phyloP scores from a whole-genome alignment of 2,329 filamentous ascomycete genomes.

The Paracorniculantispora psalliotae region DNA sequence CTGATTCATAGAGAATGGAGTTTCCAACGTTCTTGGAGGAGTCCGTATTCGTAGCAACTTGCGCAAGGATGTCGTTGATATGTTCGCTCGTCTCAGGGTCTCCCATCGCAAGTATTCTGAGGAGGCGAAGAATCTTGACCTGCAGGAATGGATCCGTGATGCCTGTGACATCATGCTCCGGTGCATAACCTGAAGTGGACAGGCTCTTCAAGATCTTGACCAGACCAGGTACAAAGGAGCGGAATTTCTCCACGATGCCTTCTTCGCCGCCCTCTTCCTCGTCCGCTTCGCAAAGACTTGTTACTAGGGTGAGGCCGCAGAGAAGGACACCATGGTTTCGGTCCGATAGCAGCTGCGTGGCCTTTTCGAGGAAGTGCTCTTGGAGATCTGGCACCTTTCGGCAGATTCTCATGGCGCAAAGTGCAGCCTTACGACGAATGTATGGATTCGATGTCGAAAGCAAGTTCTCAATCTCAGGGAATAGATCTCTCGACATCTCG shows the following conservation, averaged over 20 bases:
- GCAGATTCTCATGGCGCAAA: constrained; percentile 99
- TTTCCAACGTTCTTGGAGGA: constrained; percentile 98
- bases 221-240: constrained; percentile 74
- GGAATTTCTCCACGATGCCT: constrained; percentile 85
- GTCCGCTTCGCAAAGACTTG: constrained; percentile 89
- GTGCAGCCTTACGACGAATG: constrained; percentile 89
- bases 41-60: constrained; percentile 97
- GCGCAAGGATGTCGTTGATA: constrained; percentile 96
- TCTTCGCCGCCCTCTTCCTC: constrained; percentile 89
- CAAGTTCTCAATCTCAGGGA: constrained; percentile 89
- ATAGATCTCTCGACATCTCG: constrained; percentile 97
- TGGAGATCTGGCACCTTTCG: constrained; percentile 95
- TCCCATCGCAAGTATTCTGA: constrained; percentile 81
- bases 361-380: constrained; percentile 95
- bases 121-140: constrained; percentile 85
- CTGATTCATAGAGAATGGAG: constrained; percentile 94
- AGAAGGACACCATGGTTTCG: constrained; percentile 93
- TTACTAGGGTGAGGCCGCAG: constrained; percentile 86
- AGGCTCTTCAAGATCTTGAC: constrained; percentile 89
- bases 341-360: constrained; percentile 80
- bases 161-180: constrained; percentile 96
- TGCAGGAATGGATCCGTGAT: constrained; percentile 97
- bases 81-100: constrained; percentile 87
- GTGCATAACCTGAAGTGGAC: constrained; percentile 92
- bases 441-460: constrained; percentile 96